Evolutionary conservation across 257 asterid genomes (phyloP), one percentile per base, ranked within the genome.

Genomic region (Pogostemon cablin): DNA sequence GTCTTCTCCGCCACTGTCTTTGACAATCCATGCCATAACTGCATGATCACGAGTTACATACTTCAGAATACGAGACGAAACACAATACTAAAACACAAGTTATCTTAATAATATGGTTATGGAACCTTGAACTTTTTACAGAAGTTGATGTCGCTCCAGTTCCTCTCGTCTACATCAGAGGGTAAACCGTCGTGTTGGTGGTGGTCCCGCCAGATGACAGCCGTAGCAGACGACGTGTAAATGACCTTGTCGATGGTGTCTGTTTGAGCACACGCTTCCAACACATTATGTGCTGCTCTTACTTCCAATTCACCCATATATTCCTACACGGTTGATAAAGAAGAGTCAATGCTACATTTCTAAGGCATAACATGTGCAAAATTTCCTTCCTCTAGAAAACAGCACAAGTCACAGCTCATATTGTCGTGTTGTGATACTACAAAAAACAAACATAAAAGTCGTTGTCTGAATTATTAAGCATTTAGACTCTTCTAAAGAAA

Each of bases 261-360:
- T 12, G 97, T 95, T 67, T 86, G 98, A 0, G 97, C 96, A 78
- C 99, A 89, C 7, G 99, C 99, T 84, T 95, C 99, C 83, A 95
- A 47, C 76, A 90, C 97, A 75, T 91, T 95, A 75, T 91, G 97
- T 39, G 99, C 99, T 39, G 98, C 99, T 76, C 97, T 88, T 10
- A 88, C 98, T 77, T 95, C 99, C 74, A 91, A 65, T 62, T 95
- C 99, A 47, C 86, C 91, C 96, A 87, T 84, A 53, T 68, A 76
- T 83, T 89, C 99, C 98, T 95, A 87, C 9, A 43, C 42, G 38
- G 20, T 53, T 15, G 58, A 17, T 53, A 5, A 25, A 25, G 32
- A 25, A 25, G 2, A 15, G 37, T 54, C 12, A 54, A 54, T 54
- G 2, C 17, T 0, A 9, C 10, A 46, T 46, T 46, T 46, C 50